Conservation (phyloP, 2,329 filamentous ascomycete genomes). For the Talaromyces sp. region DNA sequence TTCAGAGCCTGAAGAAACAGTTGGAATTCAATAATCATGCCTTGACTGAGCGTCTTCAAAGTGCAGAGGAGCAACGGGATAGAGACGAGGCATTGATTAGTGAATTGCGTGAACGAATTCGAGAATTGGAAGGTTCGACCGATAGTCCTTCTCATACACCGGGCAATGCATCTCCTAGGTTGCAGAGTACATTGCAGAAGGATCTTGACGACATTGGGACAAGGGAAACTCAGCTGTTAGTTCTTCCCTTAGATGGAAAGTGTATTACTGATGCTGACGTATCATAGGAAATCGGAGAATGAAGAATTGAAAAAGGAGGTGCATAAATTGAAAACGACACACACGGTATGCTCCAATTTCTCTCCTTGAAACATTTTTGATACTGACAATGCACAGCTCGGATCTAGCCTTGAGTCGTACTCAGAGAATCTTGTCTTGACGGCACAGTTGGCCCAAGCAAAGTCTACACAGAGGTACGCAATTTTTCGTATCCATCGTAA, state of each 20-base stretch:
- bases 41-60: slow-evolving; percentile 40
- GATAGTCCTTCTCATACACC: slow-evolving; percentile 35
- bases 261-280: not conserved
- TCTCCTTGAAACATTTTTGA: slow-evolving; percentile 14
- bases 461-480: slow-evolving; percentile 33
- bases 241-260: not conserved
- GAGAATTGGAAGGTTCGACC: slow-evolving; percentile 38
- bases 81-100: slow-evolving; percentile 39
- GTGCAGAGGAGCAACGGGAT: slow-evolving; percentile 40
- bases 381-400: slow-evolving; percentile 22
- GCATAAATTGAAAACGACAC: slow-evolving; percentile 26
- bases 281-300: slow-evolving; percentile 35
- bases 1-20: slow-evolving; percentile 45
- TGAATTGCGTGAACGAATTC: slow-evolving; percentile 39
- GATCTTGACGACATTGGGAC: slow-evolving; percentile 39
- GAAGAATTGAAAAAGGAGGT: slow-evolving; percentile 36
- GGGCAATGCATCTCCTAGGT: slow-evolving; percentile 34
- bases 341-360: slow-evolving; percentile 16
- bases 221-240: slow-evolving; percentile 37
- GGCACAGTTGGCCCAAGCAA: slow-evolving; percentile 29
- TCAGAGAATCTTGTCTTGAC: slow-evolving; percentile 31
- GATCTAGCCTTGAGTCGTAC: slow-evolving; percentile 27
- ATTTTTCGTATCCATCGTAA: not conserved
- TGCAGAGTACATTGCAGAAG: slow-evolving; percentile 37
- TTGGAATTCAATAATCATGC: slow-evolving; percentile 47